phyloP scores from a whole-genome alignment of 2,329 filamentous ascomycete species.

The Didymella lethalis region DNA sequence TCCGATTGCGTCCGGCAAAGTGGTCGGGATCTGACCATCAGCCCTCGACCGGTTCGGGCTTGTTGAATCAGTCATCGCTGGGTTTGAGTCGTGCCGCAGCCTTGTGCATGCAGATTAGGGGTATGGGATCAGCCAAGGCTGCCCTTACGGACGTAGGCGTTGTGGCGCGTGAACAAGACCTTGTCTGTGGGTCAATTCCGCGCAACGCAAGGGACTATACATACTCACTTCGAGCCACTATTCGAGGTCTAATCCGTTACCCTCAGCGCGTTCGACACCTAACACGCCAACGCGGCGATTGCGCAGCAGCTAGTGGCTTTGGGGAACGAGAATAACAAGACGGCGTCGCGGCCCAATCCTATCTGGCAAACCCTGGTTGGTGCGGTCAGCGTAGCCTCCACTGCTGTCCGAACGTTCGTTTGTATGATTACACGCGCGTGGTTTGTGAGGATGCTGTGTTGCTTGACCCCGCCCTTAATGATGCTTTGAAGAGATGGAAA shows the following conservation, averaged over 20 bases:
- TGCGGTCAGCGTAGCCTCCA: background rate
- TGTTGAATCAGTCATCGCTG: constrained; percentile 16
- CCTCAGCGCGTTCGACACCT: background rate
- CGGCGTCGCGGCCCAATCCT: background rate
- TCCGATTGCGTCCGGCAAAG: background rate
- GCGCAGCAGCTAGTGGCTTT: background rate
- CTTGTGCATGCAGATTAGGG: constrained; percentile 4
- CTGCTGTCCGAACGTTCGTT: background rate
- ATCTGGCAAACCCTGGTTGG: background rate
- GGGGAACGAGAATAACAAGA: background rate
- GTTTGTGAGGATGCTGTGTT: background rate
- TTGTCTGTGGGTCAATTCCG: constrained; percentile 7
- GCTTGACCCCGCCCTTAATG: constrained; percentile 9
- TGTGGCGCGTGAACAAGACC: constrained; percentile 1
- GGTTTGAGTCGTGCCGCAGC: constrained; percentile 1
- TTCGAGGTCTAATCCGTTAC: background rate
- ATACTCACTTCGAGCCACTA: constrained; percentile 1
- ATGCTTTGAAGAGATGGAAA: constrained; percentile 1
- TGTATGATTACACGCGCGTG: background rate
- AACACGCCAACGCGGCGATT: background rate
- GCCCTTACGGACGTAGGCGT: constrained; percentile 22
- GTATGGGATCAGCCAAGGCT: constrained; percentile 3
- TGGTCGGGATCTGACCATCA: background rate
- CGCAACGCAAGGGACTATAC: background rate
- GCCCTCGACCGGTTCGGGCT: background rate